phyloP scores from a whole-genome alignment of 2,329 filamentous ascomycete genomes.

The Colletotrichum tropicicola region DNA sequence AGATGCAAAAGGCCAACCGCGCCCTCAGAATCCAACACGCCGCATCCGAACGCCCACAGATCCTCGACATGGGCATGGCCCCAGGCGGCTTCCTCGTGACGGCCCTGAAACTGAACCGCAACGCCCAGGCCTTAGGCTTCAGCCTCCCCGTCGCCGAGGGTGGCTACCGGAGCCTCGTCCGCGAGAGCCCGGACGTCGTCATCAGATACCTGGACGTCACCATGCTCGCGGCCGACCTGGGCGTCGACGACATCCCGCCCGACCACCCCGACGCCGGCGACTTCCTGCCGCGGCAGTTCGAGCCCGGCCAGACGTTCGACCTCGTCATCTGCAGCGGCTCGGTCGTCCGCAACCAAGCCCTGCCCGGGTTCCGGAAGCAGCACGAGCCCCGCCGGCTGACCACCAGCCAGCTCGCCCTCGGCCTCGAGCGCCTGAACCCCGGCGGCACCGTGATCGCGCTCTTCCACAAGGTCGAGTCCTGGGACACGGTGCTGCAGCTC shows the following conservation, averaged over 20 bases:
- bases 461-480: slow-evolving; percentile 56
- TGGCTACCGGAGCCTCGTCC: slow-evolving; percentile 49
- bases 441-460: slow-evolving; percentile 62
- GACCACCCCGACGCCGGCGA: slow-evolving; percentile 40
- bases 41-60: slow-evolving; percentile 25
- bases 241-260: slow-evolving; percentile 39
- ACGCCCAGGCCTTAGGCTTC: slow-evolving; percentile 42
- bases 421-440: slow-evolving; percentile 51
- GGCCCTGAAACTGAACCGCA: slow-evolving; percentile 45
- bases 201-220: slow-evolving; percentile 54
- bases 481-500: slow-evolving; percentile 47
- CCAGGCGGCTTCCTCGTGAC: slow-evolving; percentile 59
- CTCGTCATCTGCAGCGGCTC: slow-evolving; percentile 58
- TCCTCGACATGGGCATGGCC: slow-evolving; percentile 66
- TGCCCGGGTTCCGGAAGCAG: slow-evolving; percentile 40
- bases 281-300: slow-evolving; percentile 41
- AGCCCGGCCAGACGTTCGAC: slow-evolving; percentile 42
- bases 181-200: slow-evolving; percentile 20
- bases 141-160: slow-evolving; percentile 49
- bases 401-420: slow-evolving; percentile 51
- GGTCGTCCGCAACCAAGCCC: slow-evolving; percentile 50
- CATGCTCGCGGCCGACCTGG: slow-evolving; percentile 58
- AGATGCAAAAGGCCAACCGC: slow-evolving; percentile 46
- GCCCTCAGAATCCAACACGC: slow-evolving; percentile 39
- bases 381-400: slow-evolving; percentile 48